Evolutionary conservation across 2,329 filamentous ascomycete species (phyloP), one percentile per base, ranked within the genome.

Genomic region (Diatrype stigma): DNA sequence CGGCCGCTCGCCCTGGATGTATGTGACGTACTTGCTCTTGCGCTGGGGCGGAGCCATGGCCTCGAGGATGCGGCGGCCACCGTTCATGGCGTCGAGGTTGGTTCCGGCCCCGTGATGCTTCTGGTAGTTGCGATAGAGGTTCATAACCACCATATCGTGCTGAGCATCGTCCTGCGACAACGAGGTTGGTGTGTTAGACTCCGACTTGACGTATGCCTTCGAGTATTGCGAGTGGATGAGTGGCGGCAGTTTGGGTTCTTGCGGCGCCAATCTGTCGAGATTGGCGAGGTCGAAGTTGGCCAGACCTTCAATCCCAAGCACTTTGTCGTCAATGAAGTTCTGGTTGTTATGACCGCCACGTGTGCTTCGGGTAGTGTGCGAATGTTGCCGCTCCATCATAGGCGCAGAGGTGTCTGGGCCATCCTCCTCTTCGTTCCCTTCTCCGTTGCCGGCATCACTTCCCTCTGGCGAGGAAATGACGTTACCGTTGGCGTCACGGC

Each of bases 321-420:
- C 70, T 60, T 77, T 80, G 62, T 81, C 78, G 55, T 84, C 81
- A 34, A 77, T 61, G 54, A 81, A 80, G 60, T 81, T 82, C 49
- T 78, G 74, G 48, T 75, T 70, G 23, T 69, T 71, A 28, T 64
- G 64, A n/a, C 73, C 71, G 16, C 73, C 80, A 22, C 82, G 76
- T 19, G 80, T 85, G 66, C 82, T 86, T 42, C 83, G 74, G 17
- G 84, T 86, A 12, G 80, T 80, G 53, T 86, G 82, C 10, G 83
- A 86, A 12, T 79, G 76, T 54, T 82, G 80, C 32, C 82, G 77
- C 64, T 86, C 83, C 82, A 86, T 86, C 48, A 71, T 71, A 14
- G 76, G 74, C 1, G 80, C 81, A 5, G 77, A 67, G 5, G 72
- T 71, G 47, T 79, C 75, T 23, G 70, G 71, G 37, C 76, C 77